Conservation (phyloP, 1,284 basidiomycete genomes). For the Coniferiporia weirii region DNA sequence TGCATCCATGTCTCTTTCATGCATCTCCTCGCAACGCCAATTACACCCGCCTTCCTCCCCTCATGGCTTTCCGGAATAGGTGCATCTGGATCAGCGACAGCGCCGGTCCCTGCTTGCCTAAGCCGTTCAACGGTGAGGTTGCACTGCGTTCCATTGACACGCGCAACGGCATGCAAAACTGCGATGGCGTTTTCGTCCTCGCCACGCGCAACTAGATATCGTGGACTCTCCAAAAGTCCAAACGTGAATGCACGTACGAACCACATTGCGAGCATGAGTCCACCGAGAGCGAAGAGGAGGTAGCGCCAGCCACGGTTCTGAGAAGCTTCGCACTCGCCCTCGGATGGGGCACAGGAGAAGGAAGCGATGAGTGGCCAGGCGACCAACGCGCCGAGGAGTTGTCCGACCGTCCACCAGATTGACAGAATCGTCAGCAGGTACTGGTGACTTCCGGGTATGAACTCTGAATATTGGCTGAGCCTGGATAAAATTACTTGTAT, state of each 20-base stretch:
- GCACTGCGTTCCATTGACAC: conserved; percentile 46
- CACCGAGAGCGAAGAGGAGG: conserved; percentile 34
- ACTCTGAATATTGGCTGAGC: conserved; percentile 34
- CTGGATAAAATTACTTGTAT: conserved; percentile 1
- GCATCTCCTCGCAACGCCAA: conserved; percentile 30
- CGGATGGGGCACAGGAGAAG: conserved; percentile 45
- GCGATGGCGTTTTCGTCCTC: conserved; percentile 58
- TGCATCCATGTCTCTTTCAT: conserved; percentile 36
- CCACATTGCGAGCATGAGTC: conserved; percentile 50
- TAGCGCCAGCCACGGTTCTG: conserved; percentile 66
- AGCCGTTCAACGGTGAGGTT: conserved; percentile 40
- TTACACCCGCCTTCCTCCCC: conserved; percentile 23
- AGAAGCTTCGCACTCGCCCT: conserved; percentile 34
- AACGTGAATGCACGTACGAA: conserved; percentile 56
- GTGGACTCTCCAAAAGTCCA: conserved; percentile 55
- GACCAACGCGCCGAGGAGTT: conserved; percentile 53
- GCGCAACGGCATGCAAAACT: conserved; percentile 54
- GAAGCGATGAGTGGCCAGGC: conserved; percentile 65
- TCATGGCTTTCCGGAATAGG: conserved; percentile 5
- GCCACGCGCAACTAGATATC: conserved; percentile 57
- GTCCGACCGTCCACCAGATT: conserved; percentile 62
- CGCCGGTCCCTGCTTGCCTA: conserved; percentile 24
- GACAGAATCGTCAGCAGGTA: conserved; percentile 59
- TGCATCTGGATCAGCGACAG: conserved; percentile 2
- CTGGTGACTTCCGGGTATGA: conserved; percentile 55